Percentiles rank a stretch among this genome's conserved stretches.
Evolutionary conservation across 495 filamentous ascomycete genomes (phyloP).

Genomic region (Letharia lupina): DNA sequence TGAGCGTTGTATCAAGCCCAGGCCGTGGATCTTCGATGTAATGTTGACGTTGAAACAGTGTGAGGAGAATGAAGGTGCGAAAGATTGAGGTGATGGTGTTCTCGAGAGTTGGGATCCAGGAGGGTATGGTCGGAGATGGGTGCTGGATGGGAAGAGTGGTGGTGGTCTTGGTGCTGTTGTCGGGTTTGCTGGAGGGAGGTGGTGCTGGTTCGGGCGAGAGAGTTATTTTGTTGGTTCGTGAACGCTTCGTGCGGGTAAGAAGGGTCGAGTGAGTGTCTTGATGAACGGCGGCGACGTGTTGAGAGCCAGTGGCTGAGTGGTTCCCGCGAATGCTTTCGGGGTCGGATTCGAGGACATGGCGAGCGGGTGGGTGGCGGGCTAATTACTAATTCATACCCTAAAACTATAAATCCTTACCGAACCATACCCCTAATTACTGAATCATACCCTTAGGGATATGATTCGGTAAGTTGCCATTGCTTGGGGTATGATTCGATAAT

Average conservation of each 20-base stretch:
- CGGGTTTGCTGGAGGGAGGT: neutral
- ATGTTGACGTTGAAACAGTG: slow-evolving; percentile 12
- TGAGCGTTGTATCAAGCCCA: neutral
- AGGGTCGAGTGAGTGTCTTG: neutral
- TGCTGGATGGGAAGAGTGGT: neutral
- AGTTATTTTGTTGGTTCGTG: neutral
- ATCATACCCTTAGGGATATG: too few species aligned
- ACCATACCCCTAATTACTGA: too few species aligned
- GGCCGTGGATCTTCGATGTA: neutral
- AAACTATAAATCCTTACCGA: too few species aligned
- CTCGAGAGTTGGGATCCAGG: neutral
- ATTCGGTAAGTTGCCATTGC: too few species aligned
- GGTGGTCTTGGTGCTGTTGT: neutral
- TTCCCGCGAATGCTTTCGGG: neutral
- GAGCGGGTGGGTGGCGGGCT: neutral
- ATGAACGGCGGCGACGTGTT: neutral
- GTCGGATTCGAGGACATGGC: neutral
- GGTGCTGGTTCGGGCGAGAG: neutral
- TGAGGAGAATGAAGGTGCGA: slow-evolving; percentile 1
- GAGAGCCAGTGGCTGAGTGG: neutral
- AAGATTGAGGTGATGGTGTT: neutral
- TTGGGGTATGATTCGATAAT: too few species aligned
- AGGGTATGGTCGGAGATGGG: neutral
- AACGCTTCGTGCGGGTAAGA: neutral
- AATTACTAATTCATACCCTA: too few species aligned